phyloP scores from a whole-genome alignment of 495 filamentous ascomycete genomes.

The Echria macrotheca region DNA sequence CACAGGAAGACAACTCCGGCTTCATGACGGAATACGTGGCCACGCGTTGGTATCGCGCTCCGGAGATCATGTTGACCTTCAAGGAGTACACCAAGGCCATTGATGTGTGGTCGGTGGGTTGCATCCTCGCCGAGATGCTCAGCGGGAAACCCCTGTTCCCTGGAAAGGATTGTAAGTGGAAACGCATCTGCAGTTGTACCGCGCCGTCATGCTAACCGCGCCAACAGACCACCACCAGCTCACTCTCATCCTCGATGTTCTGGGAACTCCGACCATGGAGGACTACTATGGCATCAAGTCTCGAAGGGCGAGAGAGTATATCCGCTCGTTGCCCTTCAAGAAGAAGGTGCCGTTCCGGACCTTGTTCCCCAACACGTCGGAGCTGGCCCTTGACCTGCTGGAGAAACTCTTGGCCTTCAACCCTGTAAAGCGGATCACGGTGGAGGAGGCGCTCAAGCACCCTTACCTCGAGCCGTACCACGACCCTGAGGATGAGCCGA shows the following conservation, averaged over 20 bases:
- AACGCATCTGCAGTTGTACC: too few relatives aligned
- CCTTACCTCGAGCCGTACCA: conserved; percentile 99
- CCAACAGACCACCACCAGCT: conserved; percentile 89
- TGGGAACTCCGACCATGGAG: conserved; percentile 99
- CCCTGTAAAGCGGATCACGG: conserved; percentile 95
- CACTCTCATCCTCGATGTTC: conserved; percentile 94
- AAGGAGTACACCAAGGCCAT: conserved; percentile 99
- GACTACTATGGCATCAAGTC: conserved; percentile 99
- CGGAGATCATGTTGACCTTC: conserved; percentile 99
- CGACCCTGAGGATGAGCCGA: conserved; percentile 98
- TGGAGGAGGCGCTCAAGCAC: conserved; percentile 95
- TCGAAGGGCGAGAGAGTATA: conserved; percentile 94
- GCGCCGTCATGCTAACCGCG: conserved; percentile 15
- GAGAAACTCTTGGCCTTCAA: conserved; percentile 98
- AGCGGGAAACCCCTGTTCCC: conserved; percentile 98
- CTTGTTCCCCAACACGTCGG: conserved; percentile 95
- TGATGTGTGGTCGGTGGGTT: conserved; percentile 99
- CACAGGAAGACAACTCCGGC: conserved; percentile 95
- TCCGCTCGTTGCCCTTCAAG: conserved; percentile 99
- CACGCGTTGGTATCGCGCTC: conserved; percentile 97
- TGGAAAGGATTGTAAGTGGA: conserved; percentile 96
- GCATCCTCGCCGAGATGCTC: conserved; percentile 99
- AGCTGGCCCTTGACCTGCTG: conserved; percentile 85
- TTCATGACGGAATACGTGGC: conserved; percentile 99
- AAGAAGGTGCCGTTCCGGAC: conserved; percentile 98